These are phyloP conservation scores for Geotrichum siamense DNA, from an alignment of 1,139 yeast genomes.

Conservation along the genomic window DNA sequence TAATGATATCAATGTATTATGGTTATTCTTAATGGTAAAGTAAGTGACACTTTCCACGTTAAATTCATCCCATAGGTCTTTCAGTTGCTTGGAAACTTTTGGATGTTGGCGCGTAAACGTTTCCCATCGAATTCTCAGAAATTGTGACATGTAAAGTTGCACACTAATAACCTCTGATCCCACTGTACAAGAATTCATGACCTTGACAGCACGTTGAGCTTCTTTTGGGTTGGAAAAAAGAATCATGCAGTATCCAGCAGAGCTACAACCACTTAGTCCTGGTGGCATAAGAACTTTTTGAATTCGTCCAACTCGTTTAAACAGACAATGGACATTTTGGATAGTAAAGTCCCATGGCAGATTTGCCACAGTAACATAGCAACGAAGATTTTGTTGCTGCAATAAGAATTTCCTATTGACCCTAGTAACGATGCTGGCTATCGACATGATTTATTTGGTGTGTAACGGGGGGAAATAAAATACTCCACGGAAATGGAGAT, in stretches of 20 bases:
- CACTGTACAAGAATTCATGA: not conserved
- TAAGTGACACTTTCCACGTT: no score
- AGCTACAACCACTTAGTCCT: not conserved
- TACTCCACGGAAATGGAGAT: no score
- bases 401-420: no score
- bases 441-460: no score
- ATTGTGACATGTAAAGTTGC: not conserved
- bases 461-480: no score
- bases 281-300: not conserved
- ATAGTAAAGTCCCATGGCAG: not conserved
- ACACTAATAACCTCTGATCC: not conserved
- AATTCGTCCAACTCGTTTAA: not conserved
- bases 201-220: not conserved
- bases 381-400: no score
- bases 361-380: not conserved
- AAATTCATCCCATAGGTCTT: not conserved
- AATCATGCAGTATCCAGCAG: not conserved
- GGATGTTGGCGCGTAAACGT: not conserved
- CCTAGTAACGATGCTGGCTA: no score
- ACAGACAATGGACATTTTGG: not conserved
- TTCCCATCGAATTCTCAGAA: not conserved
- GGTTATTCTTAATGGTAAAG: no score
- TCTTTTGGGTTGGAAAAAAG: not conserved
- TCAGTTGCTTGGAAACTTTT: not conserved
- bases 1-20: no score